A percentile compares a stretch with the other conserved stretches of the same genome.
phyloP scores from a whole-genome alignment of 768 basidiomycete genomes.

The Lentinula aciculospora region DNA sequence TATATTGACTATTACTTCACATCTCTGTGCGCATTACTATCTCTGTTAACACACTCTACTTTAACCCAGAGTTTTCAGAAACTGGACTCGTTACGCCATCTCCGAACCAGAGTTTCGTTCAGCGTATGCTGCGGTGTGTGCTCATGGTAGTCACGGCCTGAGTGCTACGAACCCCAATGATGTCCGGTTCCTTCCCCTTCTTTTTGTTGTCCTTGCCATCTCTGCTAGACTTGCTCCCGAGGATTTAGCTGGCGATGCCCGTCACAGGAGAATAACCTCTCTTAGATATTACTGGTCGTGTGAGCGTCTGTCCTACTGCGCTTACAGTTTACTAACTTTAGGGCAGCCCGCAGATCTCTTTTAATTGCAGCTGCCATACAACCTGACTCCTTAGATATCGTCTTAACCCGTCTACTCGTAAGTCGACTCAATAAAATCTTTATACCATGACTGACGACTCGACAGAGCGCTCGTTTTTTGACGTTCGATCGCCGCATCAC shows the following conservation, averaged over 20 bases:
- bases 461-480: slow-evolving; percentile 49
- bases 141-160: slow-evolving; percentile 55
- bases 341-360: slow-evolving; percentile 74
- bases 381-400: slow-evolving; percentile 86
- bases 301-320: slow-evolving; percentile 34
- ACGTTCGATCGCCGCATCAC: slow-evolving; percentile 82
- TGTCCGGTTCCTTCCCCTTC: slow-evolving; percentile 81
- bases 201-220: slow-evolving; percentile 90
- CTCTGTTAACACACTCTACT: slow-evolving; percentile 9
- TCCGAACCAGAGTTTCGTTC: slow-evolving; percentile 78
- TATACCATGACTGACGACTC: slow-evolving; percentile 30
- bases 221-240: slow-evolving; percentile 84
- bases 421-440: slow-evolving; percentile 41
- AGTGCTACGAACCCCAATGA: slow-evolving; percentile 65
- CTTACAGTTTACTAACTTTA: slow-evolving; percentile 6
- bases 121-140: slow-evolving; percentile 59
- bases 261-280: slow-evolving; percentile 71
- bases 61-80: slow-evolving; percentile 38
- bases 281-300: slow-evolving; percentile 95
- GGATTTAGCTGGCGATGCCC: slow-evolving; percentile 73
- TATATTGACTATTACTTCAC: slow-evolving; percentile 81
- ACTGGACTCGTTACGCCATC: slow-evolving; percentile 91
- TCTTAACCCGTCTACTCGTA: slow-evolving; percentile 87
- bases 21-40: slow-evolving; percentile 48
- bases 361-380: slow-evolving; percentile 92